These are phyloP conservation scores for Trichoderma parareesei DNA, from an alignment of 495 filamentous ascomycete genomes.

Conservation along the genomic window DNA sequence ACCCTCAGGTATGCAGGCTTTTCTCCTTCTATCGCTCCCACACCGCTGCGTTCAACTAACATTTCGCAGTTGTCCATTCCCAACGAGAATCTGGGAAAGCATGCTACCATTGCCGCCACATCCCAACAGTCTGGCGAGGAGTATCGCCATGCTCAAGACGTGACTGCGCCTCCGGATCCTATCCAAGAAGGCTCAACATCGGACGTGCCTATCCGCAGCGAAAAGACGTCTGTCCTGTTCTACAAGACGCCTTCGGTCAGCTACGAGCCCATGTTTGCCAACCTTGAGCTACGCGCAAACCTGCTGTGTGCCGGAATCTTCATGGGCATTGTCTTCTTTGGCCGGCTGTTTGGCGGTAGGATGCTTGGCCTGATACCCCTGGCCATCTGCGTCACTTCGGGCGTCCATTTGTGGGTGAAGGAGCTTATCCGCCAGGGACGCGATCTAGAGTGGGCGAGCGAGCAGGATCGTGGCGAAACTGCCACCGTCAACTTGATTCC, in stretches of 20 bases:
- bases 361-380: slow-evolving; percentile 69
- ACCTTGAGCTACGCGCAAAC: slow-evolving; percentile 63
- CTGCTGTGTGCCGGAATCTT: slow-evolving; percentile 61
- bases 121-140: slow-evolving; percentile 50
- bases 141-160: slow-evolving; percentile 77
- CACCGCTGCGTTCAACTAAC: neutral
- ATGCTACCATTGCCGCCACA: slow-evolving; percentile 58
- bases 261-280: slow-evolving; percentile 75
- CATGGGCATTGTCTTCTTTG: slow-evolving; percentile 64
- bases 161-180: slow-evolving; percentile 86
- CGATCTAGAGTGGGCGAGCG: slow-evolving; percentile 81
- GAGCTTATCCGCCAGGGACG: slow-evolving; percentile 73
- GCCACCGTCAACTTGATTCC: slow-evolving; percentile 81
- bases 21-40: neutral
- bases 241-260: slow-evolving; percentile 84
- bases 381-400: slow-evolving; percentile 57
- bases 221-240: slow-evolving; percentile 93
- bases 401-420: slow-evolving; percentile 81
- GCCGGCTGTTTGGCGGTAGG: slow-evolving; percentile 68
- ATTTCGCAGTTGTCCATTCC: slow-evolving; percentile 64
- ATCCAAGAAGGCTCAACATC: slow-evolving; percentile 69
- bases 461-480: slow-evolving; percentile 73
- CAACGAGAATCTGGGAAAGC: slow-evolving; percentile 76
- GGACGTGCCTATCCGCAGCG: slow-evolving; percentile 90
- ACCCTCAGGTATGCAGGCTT: slow-evolving; percentile 49